Percentiles rank a stretch among this genome's conserved stretches.
phyloP scores from a whole-genome alignment of 192 early-diverging fungal genomes.

The Rhizoclosmatium sp. region DNA sequence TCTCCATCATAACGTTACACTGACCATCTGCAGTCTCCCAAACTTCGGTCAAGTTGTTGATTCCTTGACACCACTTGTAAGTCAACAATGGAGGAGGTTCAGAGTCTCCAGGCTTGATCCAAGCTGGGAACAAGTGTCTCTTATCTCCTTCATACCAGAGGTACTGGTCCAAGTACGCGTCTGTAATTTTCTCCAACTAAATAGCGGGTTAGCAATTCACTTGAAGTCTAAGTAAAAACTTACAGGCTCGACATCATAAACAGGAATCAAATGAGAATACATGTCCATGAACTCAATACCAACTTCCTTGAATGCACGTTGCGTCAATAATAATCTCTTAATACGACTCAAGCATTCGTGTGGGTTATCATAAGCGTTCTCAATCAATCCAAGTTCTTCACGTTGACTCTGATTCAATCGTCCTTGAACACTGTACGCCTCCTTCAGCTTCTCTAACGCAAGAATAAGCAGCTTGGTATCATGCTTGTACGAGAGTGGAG shows the following conservation, averaged over 20 bases:
- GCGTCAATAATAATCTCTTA: conserved; percentile 94
- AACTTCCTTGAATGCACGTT: conserved; percentile 99
- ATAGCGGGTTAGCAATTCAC: neutral
- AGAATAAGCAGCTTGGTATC: conserved; percentile 98
- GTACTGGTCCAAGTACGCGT: conserved; percentile 99
- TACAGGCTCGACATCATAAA: conserved; percentile 93
- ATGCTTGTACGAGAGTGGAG: conserved; percentile 99
- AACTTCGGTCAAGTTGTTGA: conserved; percentile 95
- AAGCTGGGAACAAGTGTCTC: conserved; percentile 96
- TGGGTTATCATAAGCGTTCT: conserved; percentile 98
- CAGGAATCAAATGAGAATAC: conserved; percentile 95
- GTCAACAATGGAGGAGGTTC: conserved; percentile 96
- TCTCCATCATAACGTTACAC: conserved; percentile 97
- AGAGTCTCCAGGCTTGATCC: conserved; percentile 98
- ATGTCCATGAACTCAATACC: conserved; percentile 99
- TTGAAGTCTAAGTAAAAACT: neutral
- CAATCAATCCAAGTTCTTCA: conserved; percentile 97
- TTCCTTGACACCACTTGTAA: conserved; percentile 98
- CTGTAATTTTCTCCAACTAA: conserved; percentile 97
- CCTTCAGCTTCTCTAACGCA: conserved; percentile 93
- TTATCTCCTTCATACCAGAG: conserved; percentile 99
- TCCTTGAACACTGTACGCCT: conserved; percentile 94
- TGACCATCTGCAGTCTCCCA: conserved; percentile 93
- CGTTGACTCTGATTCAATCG: conserved; percentile 95
- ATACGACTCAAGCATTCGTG: conserved; percentile 83